Conservation (phyloP, 2,329 filamentous ascomycete genomes). For the Alternaria sp. region DNA sequence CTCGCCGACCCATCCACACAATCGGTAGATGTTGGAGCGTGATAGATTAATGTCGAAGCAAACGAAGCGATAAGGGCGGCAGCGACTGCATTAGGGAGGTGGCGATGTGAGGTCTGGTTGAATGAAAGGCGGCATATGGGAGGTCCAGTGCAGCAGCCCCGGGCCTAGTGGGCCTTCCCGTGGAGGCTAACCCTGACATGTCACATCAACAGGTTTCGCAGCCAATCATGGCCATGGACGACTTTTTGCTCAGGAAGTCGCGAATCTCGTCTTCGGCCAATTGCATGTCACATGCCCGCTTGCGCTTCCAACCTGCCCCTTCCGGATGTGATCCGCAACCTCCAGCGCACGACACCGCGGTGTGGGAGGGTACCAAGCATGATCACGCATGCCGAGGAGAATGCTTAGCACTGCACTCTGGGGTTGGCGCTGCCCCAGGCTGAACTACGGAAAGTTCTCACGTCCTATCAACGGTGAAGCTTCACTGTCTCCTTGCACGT, state of each 20-base stretch:
- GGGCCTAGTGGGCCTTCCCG: conserved; percentile 17
- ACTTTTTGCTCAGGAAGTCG: background rate
- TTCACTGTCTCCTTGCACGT: background rate
- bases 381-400: conserved; percentile 19
- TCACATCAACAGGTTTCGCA: background rate
- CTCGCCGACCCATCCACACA: background rate
- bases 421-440: background rate
- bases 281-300: conserved; percentile 9
- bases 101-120: conserved; percentile 17
- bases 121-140: background rate
- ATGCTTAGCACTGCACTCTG: conserved; percentile 11
- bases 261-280: conserved; percentile 13
- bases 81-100: conserved; percentile 32
- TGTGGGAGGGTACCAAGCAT: conserved; percentile 17
- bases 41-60: background rate
- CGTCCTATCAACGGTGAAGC: background rate
- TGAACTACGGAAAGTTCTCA: background rate
- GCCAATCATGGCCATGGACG: background rate
- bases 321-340: conserved; percentile 10
- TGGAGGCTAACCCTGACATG: background rate
- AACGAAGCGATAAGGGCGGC: background rate
- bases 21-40: background rate
- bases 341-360: background rate
- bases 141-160: conserved; percentile 3
- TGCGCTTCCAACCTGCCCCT: conserved; percentile 25